Evolutionary conservation across 495 filamentous ascomycete genomes (phyloP).

Genomic region (Xylaria longipes): DNA sequence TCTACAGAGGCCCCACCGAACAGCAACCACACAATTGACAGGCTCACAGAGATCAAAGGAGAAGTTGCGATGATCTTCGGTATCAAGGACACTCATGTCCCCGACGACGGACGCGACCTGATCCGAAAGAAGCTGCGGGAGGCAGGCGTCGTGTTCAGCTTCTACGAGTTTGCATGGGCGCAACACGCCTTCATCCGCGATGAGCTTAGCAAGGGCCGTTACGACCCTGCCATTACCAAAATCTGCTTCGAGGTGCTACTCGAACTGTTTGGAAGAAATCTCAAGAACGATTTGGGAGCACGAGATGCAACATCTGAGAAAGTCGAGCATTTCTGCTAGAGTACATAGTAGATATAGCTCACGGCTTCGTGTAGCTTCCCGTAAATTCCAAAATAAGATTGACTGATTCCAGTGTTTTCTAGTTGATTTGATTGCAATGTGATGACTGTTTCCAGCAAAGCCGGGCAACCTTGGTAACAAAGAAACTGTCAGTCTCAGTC

Average conservation of each 20-base stretch:
- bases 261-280: constrained; percentile 79
- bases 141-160: constrained; percentile 75
- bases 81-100: constrained; percentile 88
- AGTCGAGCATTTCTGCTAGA: constrained; percentile 66
- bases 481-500: background rate
- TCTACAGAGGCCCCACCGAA: constrained; percentile 37
- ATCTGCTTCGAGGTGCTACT: constrained; percentile 92
- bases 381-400: background rate
- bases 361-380: background rate
- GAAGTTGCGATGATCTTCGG: constrained; percentile 86
- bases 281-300: constrained; percentile 78
- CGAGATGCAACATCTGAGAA: constrained; percentile 52
- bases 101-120: constrained; percentile 81
- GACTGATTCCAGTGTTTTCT: background rate
- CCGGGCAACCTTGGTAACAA: background rate
- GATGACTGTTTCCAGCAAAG: background rate
- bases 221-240: constrained; percentile 85
- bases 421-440: background rate
- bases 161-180: constrained; percentile 88
- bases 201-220: constrained; percentile 90
- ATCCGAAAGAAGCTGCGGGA: constrained; percentile 85
- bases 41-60: constrained; percentile 72
- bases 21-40: constrained; percentile 53
- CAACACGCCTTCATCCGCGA: constrained; percentile 98
- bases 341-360: constrained; percentile 1